These are phyloP conservation scores for Ormosia semicastrata DNA, from an alignment of 306 rosid genomes.

Conservation along the genomic window DNA sequence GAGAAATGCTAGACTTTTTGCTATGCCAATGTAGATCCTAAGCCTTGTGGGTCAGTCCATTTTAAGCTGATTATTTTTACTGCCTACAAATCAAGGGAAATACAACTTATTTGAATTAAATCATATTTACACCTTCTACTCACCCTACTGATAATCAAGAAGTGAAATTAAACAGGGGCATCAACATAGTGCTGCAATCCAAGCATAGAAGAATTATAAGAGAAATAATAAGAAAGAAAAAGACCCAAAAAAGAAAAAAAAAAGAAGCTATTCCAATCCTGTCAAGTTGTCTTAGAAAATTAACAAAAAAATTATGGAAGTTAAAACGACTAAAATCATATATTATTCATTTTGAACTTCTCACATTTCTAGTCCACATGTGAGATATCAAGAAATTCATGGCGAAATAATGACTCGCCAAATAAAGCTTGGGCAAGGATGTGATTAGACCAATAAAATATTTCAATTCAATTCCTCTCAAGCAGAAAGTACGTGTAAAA, in stretches of 20 bases:
- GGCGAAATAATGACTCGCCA: slow-evolving; percentile 41
- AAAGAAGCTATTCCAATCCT: neutral
- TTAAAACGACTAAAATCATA: neutral
- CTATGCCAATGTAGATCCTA: slow-evolving; percentile 69
- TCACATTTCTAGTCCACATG: neutral
- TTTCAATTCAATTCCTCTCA: neutral
- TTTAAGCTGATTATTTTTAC: slow-evolving; percentile 18
- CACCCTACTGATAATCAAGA: neutral
- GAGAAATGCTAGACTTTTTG: slow-evolving; percentile 79
- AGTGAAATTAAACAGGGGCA: neutral
- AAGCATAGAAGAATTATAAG: neutral
- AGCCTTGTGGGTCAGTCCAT: slow-evolving; percentile 63
- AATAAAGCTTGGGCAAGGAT: slow-evolving; percentile 60
- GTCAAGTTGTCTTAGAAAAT: too few relatives aligned
- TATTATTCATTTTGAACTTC: neutral
- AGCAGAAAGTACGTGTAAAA: neutral
- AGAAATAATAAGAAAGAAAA: too few relatives aligned
- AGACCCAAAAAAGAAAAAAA: too few relatives aligned
- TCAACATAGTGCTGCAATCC: neutral
- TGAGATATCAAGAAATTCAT: neutral
- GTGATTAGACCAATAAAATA: slow-evolving; percentile 1
- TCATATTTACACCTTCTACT: neutral
- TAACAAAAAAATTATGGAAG: neutral
- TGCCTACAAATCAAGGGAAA: slow-evolving; percentile 35
- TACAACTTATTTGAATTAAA: neutral